phyloP scores from a whole-genome alignment of 495 filamentous ascomycete genomes.

The Hamigera avellanea region DNA sequence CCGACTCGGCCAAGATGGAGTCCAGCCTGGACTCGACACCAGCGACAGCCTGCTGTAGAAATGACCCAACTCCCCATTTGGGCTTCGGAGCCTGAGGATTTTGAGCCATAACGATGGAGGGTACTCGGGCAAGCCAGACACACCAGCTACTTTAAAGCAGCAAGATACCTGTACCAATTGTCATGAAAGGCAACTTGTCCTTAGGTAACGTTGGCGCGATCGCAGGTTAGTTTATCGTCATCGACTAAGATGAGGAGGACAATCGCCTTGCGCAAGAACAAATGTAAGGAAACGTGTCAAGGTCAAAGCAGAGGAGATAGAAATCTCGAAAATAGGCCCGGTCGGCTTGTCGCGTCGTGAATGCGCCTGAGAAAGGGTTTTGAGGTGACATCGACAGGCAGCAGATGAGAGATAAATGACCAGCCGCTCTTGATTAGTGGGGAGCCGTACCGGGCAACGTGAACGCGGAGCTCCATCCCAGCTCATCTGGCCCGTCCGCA shows the following conservation, averaged over 20 bases:
- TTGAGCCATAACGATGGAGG: slow-evolving; percentile 24
- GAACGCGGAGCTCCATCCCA: too few species aligned
- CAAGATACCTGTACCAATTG: slow-evolving; percentile 11
- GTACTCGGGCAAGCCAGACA: too few species aligned
- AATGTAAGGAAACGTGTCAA: not conserved
- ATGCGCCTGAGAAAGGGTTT: too few species aligned
- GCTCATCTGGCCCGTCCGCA: too few species aligned
- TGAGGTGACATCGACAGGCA: too few species aligned
- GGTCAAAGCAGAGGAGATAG: not conserved
- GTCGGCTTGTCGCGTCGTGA: too few species aligned
- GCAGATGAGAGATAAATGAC: too few species aligned
- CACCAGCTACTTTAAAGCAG: slow-evolving; percentile 7
- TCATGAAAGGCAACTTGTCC: slow-evolving; percentile 11
- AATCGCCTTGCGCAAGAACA: not conserved
- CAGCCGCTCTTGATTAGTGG: not conserved
- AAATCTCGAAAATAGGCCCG: not conserved
- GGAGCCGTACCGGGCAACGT: too few species aligned
- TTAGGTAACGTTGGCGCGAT: slow-evolving; percentile 9
- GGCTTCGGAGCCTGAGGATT: slow-evolving; percentile 19
- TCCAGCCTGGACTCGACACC: slow-evolving; percentile 90
- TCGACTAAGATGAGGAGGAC: slow-evolving; percentile 1
- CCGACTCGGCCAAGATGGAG: slow-evolving; percentile 75
- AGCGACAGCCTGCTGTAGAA: slow-evolving; percentile 84
- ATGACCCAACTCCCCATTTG: slow-evolving; percentile 52
- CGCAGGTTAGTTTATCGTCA: slow-evolving; percentile 10